These are phyloP conservation scores for Ligustrum vulgare DNA, from an alignment of 257 asterid genomes.

Conservation along the genomic window DNA sequence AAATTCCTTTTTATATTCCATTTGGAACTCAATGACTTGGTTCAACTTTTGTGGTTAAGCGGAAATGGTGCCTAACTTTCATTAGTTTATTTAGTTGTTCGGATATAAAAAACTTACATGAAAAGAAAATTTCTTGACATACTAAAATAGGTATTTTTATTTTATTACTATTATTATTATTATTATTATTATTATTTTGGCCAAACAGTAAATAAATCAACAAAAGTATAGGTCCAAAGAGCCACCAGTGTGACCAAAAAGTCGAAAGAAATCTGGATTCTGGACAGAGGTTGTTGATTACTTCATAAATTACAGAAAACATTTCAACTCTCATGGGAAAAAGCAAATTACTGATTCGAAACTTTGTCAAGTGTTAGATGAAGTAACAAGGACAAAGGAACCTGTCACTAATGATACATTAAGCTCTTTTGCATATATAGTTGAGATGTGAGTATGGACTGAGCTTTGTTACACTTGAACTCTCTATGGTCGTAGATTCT, in stretches of 20 bases:
- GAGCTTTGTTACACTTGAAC: not conserved
- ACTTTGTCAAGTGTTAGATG: not conserved
- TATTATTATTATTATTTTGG: no score
- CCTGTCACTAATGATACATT: not conserved
- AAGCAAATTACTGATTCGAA: not conserved
- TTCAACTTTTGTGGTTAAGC: not conserved
- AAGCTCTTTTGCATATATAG: not conserved
- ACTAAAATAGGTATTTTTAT: no score
- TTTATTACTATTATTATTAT: no score
- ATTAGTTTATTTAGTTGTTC: not conserved
- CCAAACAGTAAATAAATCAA: not conserved
- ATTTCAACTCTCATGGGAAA: not conserved
- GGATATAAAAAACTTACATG: no score
- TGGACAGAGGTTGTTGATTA: not conserved
- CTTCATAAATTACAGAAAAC: not conserved
- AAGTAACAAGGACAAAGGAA: not conserved
- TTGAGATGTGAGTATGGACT: not conserved
- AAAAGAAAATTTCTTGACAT: no score
- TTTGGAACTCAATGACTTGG: not conserved
- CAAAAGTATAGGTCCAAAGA: not conserved
- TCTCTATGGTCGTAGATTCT: not conserved
- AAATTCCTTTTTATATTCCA: no score
- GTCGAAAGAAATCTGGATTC: not conserved
- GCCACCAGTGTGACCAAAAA: not conserved
- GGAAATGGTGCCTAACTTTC: not conserved